Evolutionary conservation across 192 early-diverging fungal genomes (phyloP).

Genomic region (Coemansia sp.): DNA sequence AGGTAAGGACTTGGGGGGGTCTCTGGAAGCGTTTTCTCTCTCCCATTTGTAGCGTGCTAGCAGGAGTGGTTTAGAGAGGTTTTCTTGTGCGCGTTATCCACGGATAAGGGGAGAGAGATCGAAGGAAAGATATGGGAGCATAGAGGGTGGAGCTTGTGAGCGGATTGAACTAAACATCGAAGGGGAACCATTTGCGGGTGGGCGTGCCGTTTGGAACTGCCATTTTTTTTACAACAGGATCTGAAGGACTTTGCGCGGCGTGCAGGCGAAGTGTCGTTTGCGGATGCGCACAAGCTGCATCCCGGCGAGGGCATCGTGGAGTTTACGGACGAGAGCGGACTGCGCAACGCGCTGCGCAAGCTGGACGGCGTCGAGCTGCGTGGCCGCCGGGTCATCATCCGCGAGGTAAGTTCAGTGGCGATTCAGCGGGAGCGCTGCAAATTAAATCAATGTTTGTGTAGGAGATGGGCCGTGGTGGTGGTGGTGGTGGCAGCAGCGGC

Average conservation of each 20-base stretch:
- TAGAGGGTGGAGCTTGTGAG: too few species aligned
- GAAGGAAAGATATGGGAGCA: background rate
- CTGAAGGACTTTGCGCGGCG: slow-evolving; percentile 95
- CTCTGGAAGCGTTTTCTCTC: too few species aligned
- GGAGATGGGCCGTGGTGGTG: slow-evolving; percentile 35
- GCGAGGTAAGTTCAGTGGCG: slow-evolving; percentile 59
- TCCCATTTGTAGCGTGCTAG: too few species aligned
- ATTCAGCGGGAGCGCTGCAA: background rate
- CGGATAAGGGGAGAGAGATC: too few species aligned
- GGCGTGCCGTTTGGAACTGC: too few species aligned
- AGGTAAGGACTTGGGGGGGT: slow-evolving; percentile 39
- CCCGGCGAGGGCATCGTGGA: slow-evolving; percentile 90
- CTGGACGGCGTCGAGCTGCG: slow-evolving; percentile 74
- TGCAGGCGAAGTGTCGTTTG: slow-evolving; percentile 91
- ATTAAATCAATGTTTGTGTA: background rate
- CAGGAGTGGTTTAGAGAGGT: too few species aligned
- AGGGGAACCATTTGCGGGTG: slow-evolving; percentile 1
- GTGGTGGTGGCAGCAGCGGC: slow-evolving; percentile 38
- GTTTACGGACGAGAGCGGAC: slow-evolving; percentile 75
- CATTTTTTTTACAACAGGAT: slow-evolving; percentile 59
- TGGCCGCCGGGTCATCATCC: slow-evolving; percentile 64
- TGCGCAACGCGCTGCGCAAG: slow-evolving; percentile 80
- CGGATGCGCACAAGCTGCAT: slow-evolving; percentile 80
- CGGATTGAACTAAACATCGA: slow-evolving; percentile 1
- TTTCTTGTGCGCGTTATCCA: too few species aligned